A percentile compares a stretch with the other conserved stretches of the same genome.
These are phyloP conservation scores for Styphnolobium japonicum DNA, from an alignment of 306 rosid species.

Conservation along the genomic window DNA sequence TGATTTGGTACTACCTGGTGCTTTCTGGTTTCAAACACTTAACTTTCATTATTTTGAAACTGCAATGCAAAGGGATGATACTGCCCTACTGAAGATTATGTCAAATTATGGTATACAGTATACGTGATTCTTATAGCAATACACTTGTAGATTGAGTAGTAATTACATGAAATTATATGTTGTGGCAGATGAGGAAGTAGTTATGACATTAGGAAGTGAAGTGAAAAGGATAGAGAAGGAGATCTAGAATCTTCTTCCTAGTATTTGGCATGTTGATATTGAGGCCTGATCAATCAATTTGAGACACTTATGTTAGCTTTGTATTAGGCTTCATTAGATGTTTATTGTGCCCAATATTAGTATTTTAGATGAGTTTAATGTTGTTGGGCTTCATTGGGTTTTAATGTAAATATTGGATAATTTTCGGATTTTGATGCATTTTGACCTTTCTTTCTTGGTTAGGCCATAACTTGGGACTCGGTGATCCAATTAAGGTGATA, in stretches of 20 bases:
- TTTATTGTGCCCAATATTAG: too few relatives aligned
- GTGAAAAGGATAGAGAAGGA: constrained; percentile 71
- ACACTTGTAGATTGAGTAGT: not conserved
- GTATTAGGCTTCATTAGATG: too few relatives aligned
- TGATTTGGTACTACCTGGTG: not conserved
- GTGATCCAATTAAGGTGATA: too few relatives aligned
- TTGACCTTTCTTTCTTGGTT: too few relatives aligned
- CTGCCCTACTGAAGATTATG: constrained; percentile 48
- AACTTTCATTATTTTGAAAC: constrained; percentile 47
- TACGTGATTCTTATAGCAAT: not conserved
- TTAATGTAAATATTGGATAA: too few relatives aligned
- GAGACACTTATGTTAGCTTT: too few relatives aligned
- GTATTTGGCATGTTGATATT: constrained; percentile 69
- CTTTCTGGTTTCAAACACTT: not conserved
- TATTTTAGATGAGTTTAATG: too few relatives aligned
- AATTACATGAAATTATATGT: not conserved
- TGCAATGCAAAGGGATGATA: constrained; percentile 38
- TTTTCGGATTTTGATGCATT: too few relatives aligned
- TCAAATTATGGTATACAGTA: constrained; percentile 50
- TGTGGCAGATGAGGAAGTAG: constrained; percentile 67
- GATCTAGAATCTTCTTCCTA: constrained; percentile 74
- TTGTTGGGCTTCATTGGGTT: too few relatives aligned
- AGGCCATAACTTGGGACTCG: too few relatives aligned
- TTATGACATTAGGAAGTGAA: constrained; percentile 70
- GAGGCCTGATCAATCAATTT: too few relatives aligned